These are phyloP conservation scores for Yamadazyma friedrichii DNA, from an alignment of 1,139 yeast species.

Conservation along the genomic window DNA sequence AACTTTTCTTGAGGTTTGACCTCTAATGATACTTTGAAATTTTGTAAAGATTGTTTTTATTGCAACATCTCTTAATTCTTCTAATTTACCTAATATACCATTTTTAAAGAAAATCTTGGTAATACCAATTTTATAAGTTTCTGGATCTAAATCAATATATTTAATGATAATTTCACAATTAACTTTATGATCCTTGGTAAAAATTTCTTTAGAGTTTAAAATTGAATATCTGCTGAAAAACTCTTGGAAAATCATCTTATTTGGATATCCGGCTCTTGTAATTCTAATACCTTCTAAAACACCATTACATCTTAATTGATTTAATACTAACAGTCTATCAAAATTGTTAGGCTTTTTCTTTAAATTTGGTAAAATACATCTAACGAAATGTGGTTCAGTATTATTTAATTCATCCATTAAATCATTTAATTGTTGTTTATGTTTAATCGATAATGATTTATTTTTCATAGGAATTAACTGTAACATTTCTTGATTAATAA, in stretches of 20 bases:
- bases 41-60: constrained; percentile 55
- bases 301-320: constrained; percentile 94
- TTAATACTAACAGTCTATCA: constrained; percentile 75
- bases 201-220: constrained; percentile 45
- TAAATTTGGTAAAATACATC: constrained; percentile 92
- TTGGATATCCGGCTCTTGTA: constrained; percentile 96
- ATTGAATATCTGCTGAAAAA: constrained; percentile 75
- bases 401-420: constrained; percentile 72
- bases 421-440: constrained; percentile 74
- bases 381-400: constrained; percentile 94
- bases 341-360: constrained; percentile 68
- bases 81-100: constrained; percentile 87
- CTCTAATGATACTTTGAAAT: constrained; percentile 71
- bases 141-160: constrained; percentile 58
- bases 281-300: constrained; percentile 97
- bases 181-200: constrained; percentile 55
- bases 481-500: constrained; percentile 26
- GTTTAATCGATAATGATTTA: constrained; percentile 83
- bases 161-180: constrained; percentile 69
- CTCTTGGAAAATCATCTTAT: constrained; percentile 80
- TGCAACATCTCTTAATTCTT: constrained; percentile 69
- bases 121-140: constrained; percentile 72
- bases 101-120: constrained; percentile 92
- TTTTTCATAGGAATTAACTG: constrained; percentile 25
- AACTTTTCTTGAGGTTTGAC: constrained; percentile 55